These are phyloP conservation scores for Aspergillus pseudonomiae DNA, from an alignment of 2,329 filamentous ascomycete species.

Conservation along the genomic window DNA sequence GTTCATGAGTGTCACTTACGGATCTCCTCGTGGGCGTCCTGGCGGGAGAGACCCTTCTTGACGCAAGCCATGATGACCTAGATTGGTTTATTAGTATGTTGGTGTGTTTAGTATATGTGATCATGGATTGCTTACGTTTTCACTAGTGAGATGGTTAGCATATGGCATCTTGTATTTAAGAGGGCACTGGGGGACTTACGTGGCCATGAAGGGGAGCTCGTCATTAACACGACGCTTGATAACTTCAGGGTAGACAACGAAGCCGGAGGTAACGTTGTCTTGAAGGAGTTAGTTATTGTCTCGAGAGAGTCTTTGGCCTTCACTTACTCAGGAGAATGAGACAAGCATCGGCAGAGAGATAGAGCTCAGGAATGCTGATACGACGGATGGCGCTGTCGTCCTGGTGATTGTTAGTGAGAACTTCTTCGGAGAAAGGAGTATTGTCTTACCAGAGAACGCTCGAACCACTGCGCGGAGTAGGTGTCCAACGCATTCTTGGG, in stretches of 20 bases:
- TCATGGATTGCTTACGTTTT: slow-evolving; percentile 31
- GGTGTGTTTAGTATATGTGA: background rate
- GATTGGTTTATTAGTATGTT: slow-evolving; percentile 46
- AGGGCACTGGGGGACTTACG: slow-evolving; percentile 44
- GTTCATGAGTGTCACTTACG: slow-evolving; percentile 43
- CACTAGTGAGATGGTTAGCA: slow-evolving; percentile 30
- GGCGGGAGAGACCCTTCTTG: slow-evolving; percentile 69
- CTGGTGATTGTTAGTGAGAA: slow-evolving; percentile 18
- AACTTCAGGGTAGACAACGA: slow-evolving; percentile 77
- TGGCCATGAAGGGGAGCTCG: slow-evolving; percentile 87
- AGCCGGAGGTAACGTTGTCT: slow-evolving; percentile 68
- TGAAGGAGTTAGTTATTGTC: background rate
- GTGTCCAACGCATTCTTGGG: slow-evolving; percentile 65
- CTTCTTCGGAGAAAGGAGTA: background rate
- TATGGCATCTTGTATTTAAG: background rate
- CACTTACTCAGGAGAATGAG: slow-evolving; percentile 41
- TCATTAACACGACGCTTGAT: slow-evolving; percentile 69
- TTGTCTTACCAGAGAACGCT: slow-evolving; percentile 62
- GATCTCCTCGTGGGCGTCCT: slow-evolving; percentile 86
- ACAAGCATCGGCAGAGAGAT: slow-evolving; percentile 68
- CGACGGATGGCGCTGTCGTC: slow-evolving; percentile 73
- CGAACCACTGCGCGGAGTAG: slow-evolving; percentile 73
- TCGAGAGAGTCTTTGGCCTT: background rate
- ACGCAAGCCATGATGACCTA: slow-evolving; percentile 76
- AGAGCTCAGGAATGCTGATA: slow-evolving; percentile 63